Conservation (phyloP, 257 asterid species). For the Nicotiana paniculata region DNA sequence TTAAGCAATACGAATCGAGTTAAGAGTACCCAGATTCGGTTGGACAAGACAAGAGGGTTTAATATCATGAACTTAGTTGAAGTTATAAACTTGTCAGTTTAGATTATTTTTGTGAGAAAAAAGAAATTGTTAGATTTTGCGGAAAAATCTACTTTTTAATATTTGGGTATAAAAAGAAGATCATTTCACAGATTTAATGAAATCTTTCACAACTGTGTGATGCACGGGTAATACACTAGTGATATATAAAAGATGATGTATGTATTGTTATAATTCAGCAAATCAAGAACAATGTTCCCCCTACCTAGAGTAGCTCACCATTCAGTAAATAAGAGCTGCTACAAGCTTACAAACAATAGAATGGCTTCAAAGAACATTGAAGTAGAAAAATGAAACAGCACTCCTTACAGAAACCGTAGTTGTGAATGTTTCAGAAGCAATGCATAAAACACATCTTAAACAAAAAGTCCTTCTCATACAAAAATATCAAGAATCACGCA, state of each 20-base stretch:
- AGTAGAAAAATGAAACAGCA: not conserved
- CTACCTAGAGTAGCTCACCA: not conserved
- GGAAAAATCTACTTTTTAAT: no score
- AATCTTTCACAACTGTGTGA: no score
- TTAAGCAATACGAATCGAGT: no score
- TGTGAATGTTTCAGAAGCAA: not conserved
- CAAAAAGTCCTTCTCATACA: constrained; percentile 6
- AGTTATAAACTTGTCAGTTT: no score
- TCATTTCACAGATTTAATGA: no score
- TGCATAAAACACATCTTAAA: not conserved
- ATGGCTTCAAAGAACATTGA: not conserved
- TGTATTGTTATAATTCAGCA: not conserved
- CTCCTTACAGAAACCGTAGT: not conserved
- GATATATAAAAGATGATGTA: not conserved
- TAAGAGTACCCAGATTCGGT: no score
- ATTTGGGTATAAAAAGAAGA: no score
- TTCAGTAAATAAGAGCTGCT: not conserved
- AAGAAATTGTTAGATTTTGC: no score
- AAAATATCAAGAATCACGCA: constrained; percentile 13
- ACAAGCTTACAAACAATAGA: not conserved
- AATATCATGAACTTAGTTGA: no score
- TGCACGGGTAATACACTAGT: no score
- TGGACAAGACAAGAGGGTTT: no score
- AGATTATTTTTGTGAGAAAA: no score
- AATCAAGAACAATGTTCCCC: not conserved